Evolutionary conservation across 805 yeast genomes (phyloP).

Genomic region (Deakozyma indianensis): DNA sequence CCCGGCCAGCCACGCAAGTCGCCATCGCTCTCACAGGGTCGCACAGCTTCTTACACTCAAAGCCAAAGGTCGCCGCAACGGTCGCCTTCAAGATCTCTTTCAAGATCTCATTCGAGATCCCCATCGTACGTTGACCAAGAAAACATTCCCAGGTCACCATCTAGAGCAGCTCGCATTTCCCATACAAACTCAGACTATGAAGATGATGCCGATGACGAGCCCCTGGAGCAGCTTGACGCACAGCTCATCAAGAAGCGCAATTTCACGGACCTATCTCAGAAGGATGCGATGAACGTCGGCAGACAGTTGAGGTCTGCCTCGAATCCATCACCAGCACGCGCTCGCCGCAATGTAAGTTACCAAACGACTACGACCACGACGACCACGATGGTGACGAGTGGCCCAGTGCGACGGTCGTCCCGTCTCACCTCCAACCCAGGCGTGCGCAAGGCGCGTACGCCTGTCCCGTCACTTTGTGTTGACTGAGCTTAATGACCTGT

Average conservation of each 20-base stretch:
- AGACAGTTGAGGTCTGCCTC: conserved; percentile 19
- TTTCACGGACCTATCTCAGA: conserved; percentile 13
- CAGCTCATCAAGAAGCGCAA: conserved; percentile 11
- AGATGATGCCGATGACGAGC: conserved; percentile 11
- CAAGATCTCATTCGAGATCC: conserved; percentile 5
- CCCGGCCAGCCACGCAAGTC: conserved; percentile 93
- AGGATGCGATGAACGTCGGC: conserved; percentile 13
- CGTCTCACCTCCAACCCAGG: conserved; percentile 8
- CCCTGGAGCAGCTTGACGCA: conserved; percentile 2
- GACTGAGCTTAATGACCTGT: no score
- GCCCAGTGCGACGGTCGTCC: conserved; percentile 11
- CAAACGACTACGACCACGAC: conserved; percentile 11
- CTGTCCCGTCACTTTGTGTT: conserved; percentile 3
- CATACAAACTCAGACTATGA: conserved; percentile 34
- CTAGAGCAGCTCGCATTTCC: conserved; percentile 5
- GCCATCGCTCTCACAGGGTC: conserved; percentile 6
- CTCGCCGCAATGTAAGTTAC: conserved; percentile 6
- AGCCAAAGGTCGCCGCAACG: conserved; percentile 2
- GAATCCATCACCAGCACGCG: conserved; percentile 19
- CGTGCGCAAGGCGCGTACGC: conserved; percentile 7
- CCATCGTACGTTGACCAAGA: conserved; percentile 3
- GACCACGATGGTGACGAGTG: conserved; percentile 11
- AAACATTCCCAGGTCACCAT: conserved; percentile 3
- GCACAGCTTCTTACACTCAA: conserved; percentile 1
- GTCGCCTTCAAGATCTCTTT: conserved; percentile 10